These are phyloP conservation scores for Danielia reshetovae DNA, from an alignment of 805 yeast species.

Conservation along the genomic window DNA sequence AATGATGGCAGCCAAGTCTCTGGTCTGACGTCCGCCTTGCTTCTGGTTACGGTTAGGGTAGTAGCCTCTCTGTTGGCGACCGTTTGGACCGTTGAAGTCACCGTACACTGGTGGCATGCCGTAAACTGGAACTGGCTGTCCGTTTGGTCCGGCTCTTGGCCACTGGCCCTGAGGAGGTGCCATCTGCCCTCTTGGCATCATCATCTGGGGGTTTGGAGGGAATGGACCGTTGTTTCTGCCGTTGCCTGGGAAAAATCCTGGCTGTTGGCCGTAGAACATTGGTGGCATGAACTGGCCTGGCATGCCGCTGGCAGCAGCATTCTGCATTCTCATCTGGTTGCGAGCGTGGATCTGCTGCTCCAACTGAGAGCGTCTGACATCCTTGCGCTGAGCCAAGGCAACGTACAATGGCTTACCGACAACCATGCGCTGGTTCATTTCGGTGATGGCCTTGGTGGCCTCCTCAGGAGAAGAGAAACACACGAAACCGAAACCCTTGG, in stretches of 20 bases:
- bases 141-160: conserved; percentile 74
- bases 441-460: conserved; percentile 97
- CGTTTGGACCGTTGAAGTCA: conserved; percentile 43
- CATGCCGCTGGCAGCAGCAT: conserved; percentile 82
- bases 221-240: conserved; percentile 69
- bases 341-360: conserved; percentile 98
- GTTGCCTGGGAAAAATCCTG: conserved; percentile 80
- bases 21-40: conserved; percentile 38
- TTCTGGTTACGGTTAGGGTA: conserved; percentile 46
- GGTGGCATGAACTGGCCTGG: conserved; percentile 87
- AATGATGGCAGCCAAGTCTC: conserved; percentile 58
- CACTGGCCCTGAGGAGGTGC: conserved; percentile 67
- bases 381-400: conserved; percentile 98
- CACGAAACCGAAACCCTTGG: conserved; percentile 98
- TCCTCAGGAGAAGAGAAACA: conserved; percentile 98
- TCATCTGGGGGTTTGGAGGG: conserved; percentile 78
- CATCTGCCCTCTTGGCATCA: conserved; percentile 68
- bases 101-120: conserved; percentile 77
- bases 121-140: conserved; percentile 80
- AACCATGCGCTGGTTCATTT: conserved; percentile 96
- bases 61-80: conserved; percentile 59
- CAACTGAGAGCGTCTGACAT: conserved; percentile 93
- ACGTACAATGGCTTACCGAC: conserved; percentile 96
- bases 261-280: conserved; percentile 82
- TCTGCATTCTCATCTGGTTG: conserved; percentile 97